phyloP scores from a whole-genome alignment of 371 early-diverging fungal genomes.

The Batkoa obscura region DNA sequence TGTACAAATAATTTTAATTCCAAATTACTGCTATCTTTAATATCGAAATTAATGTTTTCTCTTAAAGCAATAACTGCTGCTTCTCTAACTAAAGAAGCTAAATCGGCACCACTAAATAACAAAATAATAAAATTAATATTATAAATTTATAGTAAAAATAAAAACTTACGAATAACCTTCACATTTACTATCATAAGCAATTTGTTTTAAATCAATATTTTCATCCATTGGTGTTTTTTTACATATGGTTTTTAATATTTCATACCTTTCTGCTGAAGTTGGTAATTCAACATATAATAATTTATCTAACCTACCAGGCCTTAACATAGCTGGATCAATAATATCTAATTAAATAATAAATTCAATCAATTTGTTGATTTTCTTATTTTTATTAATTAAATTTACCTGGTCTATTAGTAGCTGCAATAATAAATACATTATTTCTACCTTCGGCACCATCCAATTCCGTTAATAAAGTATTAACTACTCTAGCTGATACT shows the following conservation, averaged over 20 bases:
- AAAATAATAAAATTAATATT: not conserved
- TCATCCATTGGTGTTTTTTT: conserved; percentile 56
- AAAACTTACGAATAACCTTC: conserved; percentile 36
- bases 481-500: conserved; percentile 89
- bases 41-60: conserved; percentile 18
- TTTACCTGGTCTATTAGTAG: conserved; percentile 89
- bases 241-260: conserved; percentile 71
- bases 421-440: conserved; percentile 92
- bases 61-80: conserved; percentile 72
- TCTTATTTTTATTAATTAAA: not conserved
- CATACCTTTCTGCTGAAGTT: conserved; percentile 51
- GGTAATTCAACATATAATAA: conserved; percentile 92
- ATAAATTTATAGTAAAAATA: not conserved
- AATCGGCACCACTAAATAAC: conserved; percentile 78
- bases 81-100: conserved; percentile 78
- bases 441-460: conserved; percentile 87
- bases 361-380: no score
- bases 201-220: conserved; percentile 40
- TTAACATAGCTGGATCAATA: conserved; percentile 95
- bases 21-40: conserved; percentile 9
- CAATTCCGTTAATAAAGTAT: conserved; percentile 92
- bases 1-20: conserved; percentile 31
- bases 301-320: conserved; percentile 98
- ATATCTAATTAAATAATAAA: conserved; percentile 33
- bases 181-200: conserved; percentile 55